Evolutionary conservation across 441 rosid genomes (phyloP).

Genomic region (Codiaeum variegatum): DNA sequence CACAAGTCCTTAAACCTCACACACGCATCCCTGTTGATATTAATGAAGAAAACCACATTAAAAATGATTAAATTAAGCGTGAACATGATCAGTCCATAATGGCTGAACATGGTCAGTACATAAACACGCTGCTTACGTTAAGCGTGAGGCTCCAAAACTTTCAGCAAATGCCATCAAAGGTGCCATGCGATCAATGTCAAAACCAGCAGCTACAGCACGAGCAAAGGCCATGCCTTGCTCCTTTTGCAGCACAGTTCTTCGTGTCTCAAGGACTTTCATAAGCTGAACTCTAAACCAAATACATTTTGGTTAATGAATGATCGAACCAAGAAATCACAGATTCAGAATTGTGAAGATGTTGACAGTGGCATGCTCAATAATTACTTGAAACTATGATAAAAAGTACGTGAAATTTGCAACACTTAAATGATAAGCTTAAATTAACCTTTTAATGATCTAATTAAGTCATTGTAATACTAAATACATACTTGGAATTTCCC

Average conservation of each 20-base stretch:
- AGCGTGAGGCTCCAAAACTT: slow-evolving; percentile 82
- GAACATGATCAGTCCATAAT: neutral
- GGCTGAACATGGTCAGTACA: neutral
- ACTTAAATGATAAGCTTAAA: neutral
- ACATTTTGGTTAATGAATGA: neutral
- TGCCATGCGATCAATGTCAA: slow-evolving; percentile 68
- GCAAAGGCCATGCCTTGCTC: slow-evolving; percentile 99
- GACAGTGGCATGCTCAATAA: no score
- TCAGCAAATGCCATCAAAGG: slow-evolving; percentile 75
- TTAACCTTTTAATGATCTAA: slow-evolving; percentile 2
- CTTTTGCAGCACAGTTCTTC: slow-evolving; percentile 73
- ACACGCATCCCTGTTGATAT: slow-evolving; percentile 79
- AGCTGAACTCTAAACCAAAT: slow-evolving; percentile 66
- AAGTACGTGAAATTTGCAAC: neutral
- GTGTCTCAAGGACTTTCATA: slow-evolving; percentile 83
- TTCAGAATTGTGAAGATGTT: neutral
- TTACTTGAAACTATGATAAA: no score
- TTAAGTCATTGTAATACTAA: neutral
- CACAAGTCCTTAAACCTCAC: slow-evolving; percentile 68
- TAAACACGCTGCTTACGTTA: slow-evolving; percentile 47
- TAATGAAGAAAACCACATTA: slow-evolving; percentile 25
- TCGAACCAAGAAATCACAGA: neutral
- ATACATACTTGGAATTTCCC: slow-evolving; percentile 72
- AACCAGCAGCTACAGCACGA: slow-evolving; percentile 97
- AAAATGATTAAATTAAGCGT: no score